Base-by-base conservation (phyloP, 129 eudicot genomes). In the Lactuca sativa region DNA sequence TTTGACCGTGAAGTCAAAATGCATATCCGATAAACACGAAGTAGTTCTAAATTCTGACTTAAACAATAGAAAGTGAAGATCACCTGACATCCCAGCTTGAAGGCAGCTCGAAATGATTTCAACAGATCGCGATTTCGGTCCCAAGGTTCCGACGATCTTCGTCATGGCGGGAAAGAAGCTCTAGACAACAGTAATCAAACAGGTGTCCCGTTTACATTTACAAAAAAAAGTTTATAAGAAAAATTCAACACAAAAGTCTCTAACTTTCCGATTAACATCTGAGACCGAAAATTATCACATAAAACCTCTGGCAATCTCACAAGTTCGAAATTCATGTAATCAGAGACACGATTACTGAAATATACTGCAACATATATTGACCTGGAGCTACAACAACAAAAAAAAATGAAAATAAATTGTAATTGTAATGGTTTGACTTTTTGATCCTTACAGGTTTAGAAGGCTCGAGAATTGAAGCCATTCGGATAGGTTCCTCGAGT, bases 1-100 rank as follows among this genome's bases (percentile, higher is more conserved):
- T n/a, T 44, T 71, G 56, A 69, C 41, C 64, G 9, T 7, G 64
- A 43, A 43, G 75, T 71, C 59, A 71, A 59, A 72, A 62, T 16
- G 21, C 41, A 63, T 15, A 48, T 61, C 30, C 32, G 5, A 59
- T 49, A 69, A 67, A 69, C 18, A 60, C 59, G 21, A 72, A 36
- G 62, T 3, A 49, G 43, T 61, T 36, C 9, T 9, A 72, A 55
- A 38, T 40, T 63, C 51, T 14, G 14, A 49, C 44, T 12, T 2
- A 17, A 14, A 43, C 55, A 72, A 48, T 9, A 71, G 17, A 56
- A 15, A 56, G 59, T 15, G n/a, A 54, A 61, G 6, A 30, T 72
- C 62, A 89, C 96, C 96, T 43, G 96, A 89, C 96, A 89, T 89
- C 76, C 96, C 96, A 76, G 90, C 86, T 4, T 82, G 68, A 33